These are phyloP conservation scores for Tuber calosporum DNA, from an alignment of 495 filamentous ascomycete species.

Conservation along the genomic window DNA sequence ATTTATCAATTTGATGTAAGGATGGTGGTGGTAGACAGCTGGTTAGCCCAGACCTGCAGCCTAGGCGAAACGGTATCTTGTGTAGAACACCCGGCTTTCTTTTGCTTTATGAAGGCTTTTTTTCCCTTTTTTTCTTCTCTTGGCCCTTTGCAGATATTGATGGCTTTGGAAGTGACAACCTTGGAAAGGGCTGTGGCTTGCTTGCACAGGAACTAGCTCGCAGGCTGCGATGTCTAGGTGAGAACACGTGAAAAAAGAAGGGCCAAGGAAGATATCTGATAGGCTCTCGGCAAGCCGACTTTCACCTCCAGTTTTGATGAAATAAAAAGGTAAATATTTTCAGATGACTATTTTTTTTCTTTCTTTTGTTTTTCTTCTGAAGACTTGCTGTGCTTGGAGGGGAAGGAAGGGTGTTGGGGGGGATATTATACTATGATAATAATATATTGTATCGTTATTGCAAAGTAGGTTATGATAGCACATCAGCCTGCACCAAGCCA, in stretches of 20 bases:
- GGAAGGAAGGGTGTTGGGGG: too few species aligned
- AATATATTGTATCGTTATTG: too few species aligned
- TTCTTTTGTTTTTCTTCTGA: too few species aligned
- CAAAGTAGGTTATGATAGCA: too few species aligned
- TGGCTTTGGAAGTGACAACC: background rate
- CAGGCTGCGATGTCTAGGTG: background rate
- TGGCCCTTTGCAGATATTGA: background rate
- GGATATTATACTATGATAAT: too few species aligned
- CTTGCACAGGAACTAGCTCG: background rate
- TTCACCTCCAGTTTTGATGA: background rate
- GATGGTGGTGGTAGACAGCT: background rate
- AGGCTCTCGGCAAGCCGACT: too few species aligned
- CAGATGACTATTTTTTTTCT: too few species aligned
- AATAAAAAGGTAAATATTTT: too few species aligned
- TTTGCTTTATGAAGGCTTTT: constrained; percentile 3
- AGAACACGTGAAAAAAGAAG: background rate
- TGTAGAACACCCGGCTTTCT: background rate
- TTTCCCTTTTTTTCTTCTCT: background rate
- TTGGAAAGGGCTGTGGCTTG: background rate
- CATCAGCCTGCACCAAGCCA: too few species aligned
- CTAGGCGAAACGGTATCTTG: background rate
- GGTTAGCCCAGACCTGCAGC: background rate
- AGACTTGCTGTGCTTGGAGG: too few species aligned
- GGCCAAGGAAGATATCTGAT: too few species aligned
- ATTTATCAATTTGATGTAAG: too few species aligned